A percentile compares a stretch with the other conserved stretches of the same genome.
These are phyloP conservation scores for Podila epigama DNA, from an alignment of 192 early-diverging fungal genomes.

Conservation along the genomic window DNA sequence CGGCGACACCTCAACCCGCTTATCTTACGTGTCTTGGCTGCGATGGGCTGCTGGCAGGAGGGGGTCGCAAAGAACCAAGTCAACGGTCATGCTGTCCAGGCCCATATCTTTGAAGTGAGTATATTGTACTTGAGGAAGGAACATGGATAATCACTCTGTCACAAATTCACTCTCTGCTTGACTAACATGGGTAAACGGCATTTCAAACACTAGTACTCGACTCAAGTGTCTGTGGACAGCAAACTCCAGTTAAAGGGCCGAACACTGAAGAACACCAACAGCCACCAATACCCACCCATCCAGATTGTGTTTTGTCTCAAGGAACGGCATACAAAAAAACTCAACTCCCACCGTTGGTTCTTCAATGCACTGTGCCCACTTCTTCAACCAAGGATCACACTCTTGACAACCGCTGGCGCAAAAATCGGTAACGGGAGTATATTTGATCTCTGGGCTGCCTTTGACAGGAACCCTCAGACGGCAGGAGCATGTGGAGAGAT, in stretches of 20 bases:
- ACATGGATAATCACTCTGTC: neutral
- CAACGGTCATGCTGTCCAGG: slow-evolving; percentile 41
- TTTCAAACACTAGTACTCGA: slow-evolving; percentile 19
- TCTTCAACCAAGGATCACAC: slow-evolving; percentile 29
- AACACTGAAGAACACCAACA: slow-evolving; percentile 41
- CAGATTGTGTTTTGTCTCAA: slow-evolving; percentile 47
- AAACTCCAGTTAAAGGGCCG: slow-evolving; percentile 37
- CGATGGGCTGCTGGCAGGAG: slow-evolving; percentile 50
- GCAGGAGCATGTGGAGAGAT: slow-evolving; percentile 48
- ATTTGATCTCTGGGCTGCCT: slow-evolving; percentile 45
- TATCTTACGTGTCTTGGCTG: slow-evolving; percentile 30
- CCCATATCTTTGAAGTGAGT: slow-evolving; percentile 48
- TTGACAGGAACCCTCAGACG: slow-evolving; percentile 30
- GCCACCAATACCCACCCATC: slow-evolving; percentile 38
- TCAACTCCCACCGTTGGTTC: slow-evolving; percentile 50
- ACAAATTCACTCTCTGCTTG: no score
- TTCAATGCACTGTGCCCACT: slow-evolving; percentile 40
- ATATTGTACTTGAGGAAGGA: neutral
- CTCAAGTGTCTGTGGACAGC: slow-evolving; percentile 44
- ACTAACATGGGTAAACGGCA: no score
- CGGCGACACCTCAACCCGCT: slow-evolving; percentile 19
- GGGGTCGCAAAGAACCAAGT: slow-evolving; percentile 47
- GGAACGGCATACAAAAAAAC: slow-evolving; percentile 49
- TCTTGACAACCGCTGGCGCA: slow-evolving; percentile 40
- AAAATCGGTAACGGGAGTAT: slow-evolving; percentile 42